Evolutionary conservation across 306 rosid genomes (phyloP), one percentile per base, ranked within the genome.

Genomic region (Mimosa bimucronata): DNA sequence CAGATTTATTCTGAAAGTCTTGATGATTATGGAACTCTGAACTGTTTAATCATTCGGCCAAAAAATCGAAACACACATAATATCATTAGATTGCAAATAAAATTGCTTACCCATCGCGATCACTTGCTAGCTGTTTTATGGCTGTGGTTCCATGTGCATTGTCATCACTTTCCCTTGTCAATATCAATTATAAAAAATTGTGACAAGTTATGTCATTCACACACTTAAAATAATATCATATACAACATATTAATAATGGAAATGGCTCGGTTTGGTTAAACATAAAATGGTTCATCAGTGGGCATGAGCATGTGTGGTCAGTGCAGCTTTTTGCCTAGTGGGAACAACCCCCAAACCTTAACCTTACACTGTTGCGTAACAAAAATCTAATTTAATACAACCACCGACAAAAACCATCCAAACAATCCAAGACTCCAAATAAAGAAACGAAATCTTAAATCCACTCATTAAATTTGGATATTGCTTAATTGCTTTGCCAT

Each of bases 231-330:
- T 21, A 55, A 21, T 9, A 55, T 2, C 31, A 41, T 12, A 34
- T 34, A 6, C 5, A 3, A 46, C 53, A 46, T 15, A 46, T 46
- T 34, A 42, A 45, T 55, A 9, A 55, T 55, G 61, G 61, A 9
- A 55, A 55, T 55, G 26, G 62, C 62, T 55, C 28, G 2, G 29
- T 21, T 55, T 55, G 34, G 9, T 61, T 62, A 61, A 71, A 65
- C 66, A 38, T 78, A 18, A 71, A 77, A 77, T 65, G 72, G 86
- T 72, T 28, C 81, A 78, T 28, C 81, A 78, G 90, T 60, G 84
- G 89, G 87, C 84, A 83, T 3, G 55, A 57, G 83, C 92, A 90
- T 88, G 97, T 85, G 97, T 89, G 94, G 78, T 41, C 23, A 29
- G 82, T 55, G 90, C 85, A 88, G 92, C 88, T 85, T 91, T 2